Base-by-base conservation (phyloP, 2,329 filamentous ascomycete genomes). In the Hymenoscyphus albidus region DNA sequence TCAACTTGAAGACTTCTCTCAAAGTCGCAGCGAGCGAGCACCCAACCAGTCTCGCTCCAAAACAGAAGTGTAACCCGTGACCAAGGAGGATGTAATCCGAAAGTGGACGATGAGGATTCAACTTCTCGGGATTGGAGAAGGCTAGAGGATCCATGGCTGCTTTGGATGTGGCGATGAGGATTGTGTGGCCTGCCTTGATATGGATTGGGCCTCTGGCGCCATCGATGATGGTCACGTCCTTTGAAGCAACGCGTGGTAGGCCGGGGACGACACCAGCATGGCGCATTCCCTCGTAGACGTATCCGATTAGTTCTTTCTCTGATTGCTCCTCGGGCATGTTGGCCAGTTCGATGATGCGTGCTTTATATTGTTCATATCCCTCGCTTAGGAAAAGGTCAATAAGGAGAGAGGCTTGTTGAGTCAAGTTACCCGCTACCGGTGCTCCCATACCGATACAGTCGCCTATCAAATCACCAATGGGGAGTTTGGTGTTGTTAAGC, bases 261-360 rank as follows among this genome's bases (percentile, higher is more conserved):
- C 81, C 82, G 0, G 81, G 81, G 1, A 83, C 78, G 1, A 81
- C 79, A 18, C 81, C 80, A 5, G 80, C 79, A 69, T 83, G 82
- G 12, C 82, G 79, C 80, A 84, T 83, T 54, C 82, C 82, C 71
- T 85, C 82, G 67, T 78, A 82, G 2, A 84, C 81, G 72, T 82
- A 85, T 13, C 81, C 81, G 67, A 81, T 79, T 0, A 84, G 77
- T 69, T 84, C 82, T 39, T 74, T 70, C 61, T 79, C 77, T 2
- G 81, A 77, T 1, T 74, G 73, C 3, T 74, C 73, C 5, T 79
- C 75, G 55, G 81, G 76, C 67, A 76, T 77, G 65, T 82, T 77
- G 1, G 82, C 77, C 18, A 84, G 78, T 70, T 82, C 76, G 27
- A 83, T 71, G 64, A 85, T 82, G 39, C 81, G 81, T 1, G 75